These are phyloP conservation scores for Kodamaea neixiangensis DNA, from an alignment of 805 yeast genomes.

Conservation along the genomic window DNA sequence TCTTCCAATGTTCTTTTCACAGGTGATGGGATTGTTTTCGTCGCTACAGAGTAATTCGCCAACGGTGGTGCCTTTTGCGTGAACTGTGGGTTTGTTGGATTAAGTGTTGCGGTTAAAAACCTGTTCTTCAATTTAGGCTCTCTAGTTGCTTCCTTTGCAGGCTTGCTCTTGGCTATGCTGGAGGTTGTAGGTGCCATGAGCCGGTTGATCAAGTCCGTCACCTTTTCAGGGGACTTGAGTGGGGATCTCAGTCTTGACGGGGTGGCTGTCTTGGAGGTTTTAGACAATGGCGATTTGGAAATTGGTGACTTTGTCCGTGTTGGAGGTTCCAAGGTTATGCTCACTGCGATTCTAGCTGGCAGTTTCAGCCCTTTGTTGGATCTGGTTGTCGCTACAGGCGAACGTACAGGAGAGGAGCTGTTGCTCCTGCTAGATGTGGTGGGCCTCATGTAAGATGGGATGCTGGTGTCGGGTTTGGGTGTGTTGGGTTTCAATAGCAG, in stretches of 20 bases:
- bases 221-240: conserved; percentile 9
- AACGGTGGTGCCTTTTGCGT: conserved; percentile 17
- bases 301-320: background rate
- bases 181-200: conserved; percentile 33
- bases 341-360: background rate
- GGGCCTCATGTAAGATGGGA: conserved; percentile 12
- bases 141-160: conserved; percentile 6
- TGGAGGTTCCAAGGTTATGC: background rate
- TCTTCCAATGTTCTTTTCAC: conserved; percentile 13
- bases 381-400: background rate
- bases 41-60: conserved; percentile 12
- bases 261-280: background rate
- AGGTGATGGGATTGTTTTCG: conserved; percentile 16
- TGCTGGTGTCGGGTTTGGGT: background rate
- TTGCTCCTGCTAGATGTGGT: conserved; percentile 6
- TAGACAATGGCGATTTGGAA: conserved; percentile 1
- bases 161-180: conserved; percentile 29
- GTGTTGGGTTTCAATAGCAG: background rate
- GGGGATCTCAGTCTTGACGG: conserved; percentile 1
- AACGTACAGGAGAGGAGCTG: conserved; percentile 8
- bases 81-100: conserved; percentile 31
- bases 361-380: background rate
- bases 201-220: conserved; percentile 18
- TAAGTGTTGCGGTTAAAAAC: conserved; percentile 38
- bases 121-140: conserved; percentile 25